Evolutionary conservation across 371 early-diverging fungal species (phyloP), one percentile per base, ranked within the genome.

Genomic region (Rhizopus arrhizus): DNA sequence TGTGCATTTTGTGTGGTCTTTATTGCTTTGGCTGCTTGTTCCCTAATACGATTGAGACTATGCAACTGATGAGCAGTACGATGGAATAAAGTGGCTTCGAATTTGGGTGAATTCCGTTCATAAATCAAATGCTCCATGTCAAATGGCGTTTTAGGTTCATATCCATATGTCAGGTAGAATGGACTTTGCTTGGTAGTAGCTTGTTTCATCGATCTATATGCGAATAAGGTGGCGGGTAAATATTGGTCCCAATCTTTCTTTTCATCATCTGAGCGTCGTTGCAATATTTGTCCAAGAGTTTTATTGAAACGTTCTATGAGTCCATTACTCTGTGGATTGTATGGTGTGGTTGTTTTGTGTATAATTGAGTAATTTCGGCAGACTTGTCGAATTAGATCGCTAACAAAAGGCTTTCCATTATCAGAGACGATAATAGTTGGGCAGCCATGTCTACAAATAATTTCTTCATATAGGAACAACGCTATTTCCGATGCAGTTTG

Each of bases 101-200:
- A 38, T 11, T 38, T 38, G 0, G 38, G 38, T 11, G 38, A 38
- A 2, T 46, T 46, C 13, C 15, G 5, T 5, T 46, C 22, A 46
- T 46, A 5, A 3, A 46, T 15, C 4, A 13, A 16, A 0, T 46
- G n/a, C 4, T 46, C 15, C 38, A 38, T 9, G 11, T 38, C 38
- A 46, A 46, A 46, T 16, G 47, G 47, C 7, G 15, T 57, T 46
- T 42, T 43, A 12, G 56, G 34, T 33, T 33, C 12, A 16, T 28
- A 15, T 12, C 56, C 56, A 56, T 56, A 56, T 15, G 45, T 2
- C 32, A 56, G 4, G 3, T n/a, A 33, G 41, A 56, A 45, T 0
- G 56, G 56, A n/a, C 34, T 45, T n/a, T 46, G 7, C 32, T 56
- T 43, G 0, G 56, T 56, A 16, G 45, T 45, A 15, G 56, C 56